Base-by-base conservation (phyloP, 2,329 filamentous ascomycete species). In the Aspergillus alliaceus region DNA sequence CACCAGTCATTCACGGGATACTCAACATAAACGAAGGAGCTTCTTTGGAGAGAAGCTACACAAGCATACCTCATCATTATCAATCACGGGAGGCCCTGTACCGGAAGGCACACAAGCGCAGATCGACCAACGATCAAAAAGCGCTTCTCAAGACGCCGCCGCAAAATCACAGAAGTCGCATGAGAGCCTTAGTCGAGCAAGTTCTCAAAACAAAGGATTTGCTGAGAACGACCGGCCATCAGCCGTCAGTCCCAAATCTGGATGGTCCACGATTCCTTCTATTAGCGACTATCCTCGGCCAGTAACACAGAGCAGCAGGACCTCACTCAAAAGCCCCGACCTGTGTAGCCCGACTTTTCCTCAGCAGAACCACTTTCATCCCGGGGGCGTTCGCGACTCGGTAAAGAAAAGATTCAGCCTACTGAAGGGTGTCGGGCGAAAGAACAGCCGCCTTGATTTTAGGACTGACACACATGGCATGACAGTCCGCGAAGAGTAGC, bases 381-480 rank as follows among this genome's bases (percentile, higher is more conserved):
- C 61, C 22, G 59, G 65, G 35, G 71, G 69, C 24, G 69, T 73
- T 67, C 83, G 84, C 52, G 84, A 84, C 34, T 89, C 86, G 57
- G 84, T 96, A 63, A 86, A 88, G 75, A 93, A 91, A 77, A 79
- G 91, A 68, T 80, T 96, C 63, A 95, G 90, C 71, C 79, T 92
- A 66, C 79, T 96, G 68, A 90, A 89, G 71, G 72, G 72, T 8
- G 81, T 92, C 51, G 87, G 89, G 29, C 88, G 86, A 72, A 91
- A 90, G 77, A 79, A 78, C 46, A 86, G 83, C 69, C 87, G 85
- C 71, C 77, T 68, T 57, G 82, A 78, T 69, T 79, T 76, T 34
- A 66, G 69, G 58, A 67, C 71, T 31, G 68, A 67, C 32, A 31
- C 59, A 12, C 62, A 67, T 46, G 67, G 68, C 15, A 64, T 66